A percentile compares a stretch with the other conserved stretches of the same genome.
phyloP scores from a whole-genome alignment of 306 rosid species.

The Quercus parvula region DNA sequence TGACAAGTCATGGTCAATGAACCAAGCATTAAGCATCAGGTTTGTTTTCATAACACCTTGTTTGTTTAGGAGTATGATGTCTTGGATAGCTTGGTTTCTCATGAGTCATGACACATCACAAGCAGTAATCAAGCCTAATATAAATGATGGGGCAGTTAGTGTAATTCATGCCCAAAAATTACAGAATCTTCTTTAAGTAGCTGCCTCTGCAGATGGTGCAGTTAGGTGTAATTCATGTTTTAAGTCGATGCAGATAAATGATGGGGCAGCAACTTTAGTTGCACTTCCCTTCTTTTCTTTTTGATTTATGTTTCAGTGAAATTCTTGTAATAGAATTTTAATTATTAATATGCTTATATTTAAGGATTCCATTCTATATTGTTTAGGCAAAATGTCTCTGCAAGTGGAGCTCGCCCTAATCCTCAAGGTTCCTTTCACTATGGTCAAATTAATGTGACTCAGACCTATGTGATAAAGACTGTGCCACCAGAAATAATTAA shows the following conservation, averaged over 20 bases:
- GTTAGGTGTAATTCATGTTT: background rate
- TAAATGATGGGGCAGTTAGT: background rate
- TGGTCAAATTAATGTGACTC: constrained; percentile 78
- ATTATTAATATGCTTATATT: background rate
- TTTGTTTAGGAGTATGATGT: background rate
- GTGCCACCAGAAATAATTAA: constrained; percentile 50
- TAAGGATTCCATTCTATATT: constrained; percentile 14
- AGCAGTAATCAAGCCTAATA: background rate
- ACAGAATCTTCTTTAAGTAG: background rate
- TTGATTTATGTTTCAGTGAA: background rate
- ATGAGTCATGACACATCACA: background rate
- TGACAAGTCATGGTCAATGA: constrained; percentile 56
- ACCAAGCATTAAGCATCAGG: constrained; percentile 84
- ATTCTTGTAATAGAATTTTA: background rate
- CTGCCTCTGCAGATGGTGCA: background rate
- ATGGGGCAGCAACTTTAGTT: background rate
- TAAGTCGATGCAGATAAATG: background rate
- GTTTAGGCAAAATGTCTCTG: constrained; percentile 69
- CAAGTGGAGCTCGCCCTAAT: constrained; percentile 97
- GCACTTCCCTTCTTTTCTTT: background rate
- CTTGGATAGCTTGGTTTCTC: background rate
- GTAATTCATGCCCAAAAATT: background rate
- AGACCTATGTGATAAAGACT: constrained; percentile 58
- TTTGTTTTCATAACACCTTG: constrained; percentile 28
- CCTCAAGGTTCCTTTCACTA: constrained; percentile 91